Base-by-base conservation (phyloP, 148 eudicot genomes). In the Pouteria glomerata region DNA sequence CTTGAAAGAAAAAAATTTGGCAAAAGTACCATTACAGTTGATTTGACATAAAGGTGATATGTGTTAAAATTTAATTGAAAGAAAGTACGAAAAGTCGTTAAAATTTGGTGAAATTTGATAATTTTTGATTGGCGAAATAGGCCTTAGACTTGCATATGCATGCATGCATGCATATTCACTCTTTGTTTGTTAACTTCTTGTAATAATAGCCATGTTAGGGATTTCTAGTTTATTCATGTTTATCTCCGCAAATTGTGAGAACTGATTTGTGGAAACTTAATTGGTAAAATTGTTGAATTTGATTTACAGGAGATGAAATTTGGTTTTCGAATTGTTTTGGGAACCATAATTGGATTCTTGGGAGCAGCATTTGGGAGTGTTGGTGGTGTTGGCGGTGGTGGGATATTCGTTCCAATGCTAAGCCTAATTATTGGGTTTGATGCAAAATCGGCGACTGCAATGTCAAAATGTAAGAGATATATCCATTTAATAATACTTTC, bases 321-420 rank as follows among this genome's bases (percentile, higher is more conserved):
- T 72, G 88, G 81, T 6, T 88, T 91, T 90, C 63, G 74, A 77
- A 89, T 95, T 64, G 72, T 91, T 50, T 31, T 86, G 44, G 97
- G 93, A 26, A 78, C 86, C 57, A 59, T 88, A 29, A 79, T 95
- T 75, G 97, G 96, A 61, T 95, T 91, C 73, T 77, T 79, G 67
- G 99, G 99, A 79, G 97, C 97, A 0, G 92, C 97, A 58, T 91
- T 95, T 80, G 99, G 99, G 52, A 95, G 99, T 80, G 97, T 95
- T 48, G 99, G 99, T 55, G 99, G 99, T 31, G 97, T 95, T 70
- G 98, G 98, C 15, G 99, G 99, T 57, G 99, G 99, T 66, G 99
- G 99, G 34, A 89, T 95, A 58, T 95, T 85, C 72, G 97, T 95
- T 67, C 99, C 99, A 30, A 95, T 95, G 99, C 96, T 95, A 66